Evolutionary conservation across 225 moss, liverwort and hornwort genomes (phyloP).

Genomic region (Sphagnum tenellum): DNA sequence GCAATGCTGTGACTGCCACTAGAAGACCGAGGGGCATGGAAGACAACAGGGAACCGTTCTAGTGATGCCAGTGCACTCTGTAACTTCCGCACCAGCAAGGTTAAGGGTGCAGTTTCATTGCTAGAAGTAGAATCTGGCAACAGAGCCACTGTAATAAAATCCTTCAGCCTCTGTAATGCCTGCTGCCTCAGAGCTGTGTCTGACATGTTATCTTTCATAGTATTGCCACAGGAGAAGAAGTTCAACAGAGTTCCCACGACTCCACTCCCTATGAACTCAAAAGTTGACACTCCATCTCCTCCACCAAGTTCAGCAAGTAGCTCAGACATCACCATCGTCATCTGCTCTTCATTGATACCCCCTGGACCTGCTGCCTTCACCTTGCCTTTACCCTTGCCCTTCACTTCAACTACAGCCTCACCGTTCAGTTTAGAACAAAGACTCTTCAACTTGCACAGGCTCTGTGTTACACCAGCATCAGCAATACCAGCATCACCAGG

Average conservation of each 20-base stretch:
- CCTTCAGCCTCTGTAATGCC: slow-evolving; percentile 74
- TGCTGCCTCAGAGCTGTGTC: slow-evolving; percentile 55
- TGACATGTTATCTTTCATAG: slow-evolving; percentile 36
- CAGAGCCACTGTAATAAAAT: slow-evolving; percentile 61
- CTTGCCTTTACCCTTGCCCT: slow-evolving; percentile 70
- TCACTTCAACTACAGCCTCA: slow-evolving; percentile 35
- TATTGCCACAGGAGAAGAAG: slow-evolving; percentile 70
- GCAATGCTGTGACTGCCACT: slow-evolving; percentile 71
- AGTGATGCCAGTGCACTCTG: slow-evolving; percentile 91
- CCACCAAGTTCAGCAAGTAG: slow-evolving; percentile 73
- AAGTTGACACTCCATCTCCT: slow-evolving; percentile 95
- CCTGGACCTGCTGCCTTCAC: slow-evolving; percentile 32
- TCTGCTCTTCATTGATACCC: slow-evolving; percentile 46
- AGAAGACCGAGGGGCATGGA: slow-evolving; percentile 74
- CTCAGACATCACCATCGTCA: slow-evolving; percentile 39
- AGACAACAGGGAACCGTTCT: slow-evolving; percentile 89
- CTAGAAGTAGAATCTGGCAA: slow-evolving; percentile 16
- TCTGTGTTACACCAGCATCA: slow-evolving; percentile 86
- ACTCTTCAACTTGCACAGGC: slow-evolving; percentile 72
- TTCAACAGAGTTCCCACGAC: slow-evolving; percentile 74
- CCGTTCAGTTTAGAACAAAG: slow-evolving; percentile 66
- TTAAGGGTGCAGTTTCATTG: slow-evolving; percentile 49
- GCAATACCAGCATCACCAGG: slow-evolving; percentile 70
- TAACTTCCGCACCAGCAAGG: slow-evolving; percentile 78
- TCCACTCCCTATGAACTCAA: slow-evolving; percentile 97